phyloP scores from a whole-genome alignment of 164 flowering plant genomes.

The Aristolochia contorta region DNA sequence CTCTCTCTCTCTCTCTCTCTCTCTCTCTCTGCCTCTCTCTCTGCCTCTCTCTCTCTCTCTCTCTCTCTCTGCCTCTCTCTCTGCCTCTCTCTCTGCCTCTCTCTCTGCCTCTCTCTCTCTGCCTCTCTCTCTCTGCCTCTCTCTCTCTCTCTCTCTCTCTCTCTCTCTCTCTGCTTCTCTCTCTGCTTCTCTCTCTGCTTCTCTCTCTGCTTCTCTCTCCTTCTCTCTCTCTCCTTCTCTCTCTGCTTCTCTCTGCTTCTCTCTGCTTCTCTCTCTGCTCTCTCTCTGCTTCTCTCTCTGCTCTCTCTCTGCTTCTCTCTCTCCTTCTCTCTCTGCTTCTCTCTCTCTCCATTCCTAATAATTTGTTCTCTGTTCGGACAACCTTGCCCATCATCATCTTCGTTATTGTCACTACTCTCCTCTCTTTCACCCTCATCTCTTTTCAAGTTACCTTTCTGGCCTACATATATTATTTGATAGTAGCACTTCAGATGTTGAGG shows the following conservation, averaged over 20 bases:
- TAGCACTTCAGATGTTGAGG: not conserved
- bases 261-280: no score
- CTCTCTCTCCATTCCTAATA: conserved; percentile 2
- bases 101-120: not conserved
- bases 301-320: not conserved
- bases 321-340: not conserved
- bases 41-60: not conserved
- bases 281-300: not conserved
- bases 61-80: not conserved
- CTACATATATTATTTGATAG: not conserved
- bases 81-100: not conserved
- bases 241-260: not conserved
- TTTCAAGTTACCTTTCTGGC: no score
- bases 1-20: not conserved
- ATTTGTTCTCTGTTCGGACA: conserved; percentile 1
- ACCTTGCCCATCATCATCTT: not conserved
- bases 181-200: not conserved
- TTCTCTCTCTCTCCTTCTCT: not conserved
- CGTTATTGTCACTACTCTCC: not conserved
- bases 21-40: not conserved
- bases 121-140: not conserved
- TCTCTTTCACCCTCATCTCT: not conserved
- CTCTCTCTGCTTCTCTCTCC: not conserved
- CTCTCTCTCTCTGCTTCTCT: not conserved
- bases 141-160: not conserved